phyloP scores from a whole-genome alignment of 1,139 yeast genomes.

The Blastobotrys ciferrii region DNA sequence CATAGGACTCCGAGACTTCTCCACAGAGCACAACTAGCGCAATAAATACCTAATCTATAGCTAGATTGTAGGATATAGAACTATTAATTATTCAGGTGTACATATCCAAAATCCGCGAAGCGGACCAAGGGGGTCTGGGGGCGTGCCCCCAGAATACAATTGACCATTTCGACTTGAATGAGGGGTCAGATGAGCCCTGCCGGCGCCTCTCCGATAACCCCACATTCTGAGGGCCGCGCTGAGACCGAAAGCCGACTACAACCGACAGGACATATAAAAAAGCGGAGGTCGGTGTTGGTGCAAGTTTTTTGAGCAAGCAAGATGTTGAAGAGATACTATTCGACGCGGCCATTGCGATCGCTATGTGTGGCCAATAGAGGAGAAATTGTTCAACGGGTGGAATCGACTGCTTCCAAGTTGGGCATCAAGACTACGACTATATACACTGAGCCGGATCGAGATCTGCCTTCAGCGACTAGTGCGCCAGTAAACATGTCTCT shows the following conservation, averaged over 20 bases:
- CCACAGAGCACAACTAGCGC: too few species aligned
- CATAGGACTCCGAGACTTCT: too few species aligned
- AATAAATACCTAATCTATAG: too few species aligned
- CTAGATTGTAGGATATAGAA: too few species aligned
- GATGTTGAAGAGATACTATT: conserved; percentile 7
- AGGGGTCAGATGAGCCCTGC: not conserved
- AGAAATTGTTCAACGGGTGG: conserved; percentile 47
- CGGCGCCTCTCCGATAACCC: conserved; percentile 7
- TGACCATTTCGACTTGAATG: not conserved
- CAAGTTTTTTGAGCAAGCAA: not conserved
- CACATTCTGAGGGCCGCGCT: conserved; percentile 6
- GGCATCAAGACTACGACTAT: conserved; percentile 43
- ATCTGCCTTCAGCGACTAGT: conserved; percentile 42
- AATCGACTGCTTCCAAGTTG: conserved; percentile 41
- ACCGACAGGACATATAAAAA: conserved; percentile 6
- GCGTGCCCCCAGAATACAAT: too few species aligned
- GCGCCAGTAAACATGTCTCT: conserved; percentile 40
- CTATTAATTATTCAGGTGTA: too few species aligned
- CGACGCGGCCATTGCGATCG: conserved; percentile 31
- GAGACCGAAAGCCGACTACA: conserved; percentile 7
- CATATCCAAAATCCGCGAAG: too few species aligned
- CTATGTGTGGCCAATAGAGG: conserved; percentile 49
- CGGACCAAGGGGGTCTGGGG: too few species aligned
- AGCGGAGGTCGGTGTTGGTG: not conserved
- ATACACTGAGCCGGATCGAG: conserved; percentile 45